These are phyloP conservation scores for Pyrus pyrifolia DNA, from an alignment of 306 rosid genomes.

Conservation along the genomic window DNA sequence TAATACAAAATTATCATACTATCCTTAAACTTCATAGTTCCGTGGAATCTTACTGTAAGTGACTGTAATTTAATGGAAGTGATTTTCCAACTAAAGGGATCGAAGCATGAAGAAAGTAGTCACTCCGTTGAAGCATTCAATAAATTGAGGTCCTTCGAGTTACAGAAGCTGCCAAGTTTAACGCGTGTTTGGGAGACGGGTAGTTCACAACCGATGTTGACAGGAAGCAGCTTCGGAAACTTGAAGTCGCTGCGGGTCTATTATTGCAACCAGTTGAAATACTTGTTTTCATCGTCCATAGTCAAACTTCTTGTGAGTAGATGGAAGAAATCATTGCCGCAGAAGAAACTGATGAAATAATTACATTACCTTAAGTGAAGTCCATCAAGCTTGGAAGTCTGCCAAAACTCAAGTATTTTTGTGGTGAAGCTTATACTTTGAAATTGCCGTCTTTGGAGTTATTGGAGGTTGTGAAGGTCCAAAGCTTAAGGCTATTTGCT, in stretches of 20 bases:
- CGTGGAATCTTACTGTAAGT: too few relatives aligned
- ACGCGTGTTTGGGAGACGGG: too few relatives aligned
- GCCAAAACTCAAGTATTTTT: not conserved
- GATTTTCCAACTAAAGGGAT: too few relatives aligned
- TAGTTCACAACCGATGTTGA: too few relatives aligned
- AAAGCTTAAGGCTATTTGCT: not conserved
- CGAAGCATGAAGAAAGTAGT: too few relatives aligned
- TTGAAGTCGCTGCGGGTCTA: rapidly evolving
- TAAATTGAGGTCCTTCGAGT: too few relatives aligned
- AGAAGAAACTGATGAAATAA: not conserved
- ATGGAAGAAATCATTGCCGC: not conserved
- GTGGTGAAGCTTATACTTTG: not conserved
- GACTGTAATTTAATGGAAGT: too few relatives aligned
- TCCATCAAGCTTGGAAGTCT: not conserved
- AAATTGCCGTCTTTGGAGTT: not conserved
- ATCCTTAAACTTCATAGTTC: too few relatives aligned
- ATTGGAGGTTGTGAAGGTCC: not conserved
- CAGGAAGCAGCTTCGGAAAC: not conserved
- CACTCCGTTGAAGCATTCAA: too few relatives aligned
- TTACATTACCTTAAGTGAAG: not conserved
- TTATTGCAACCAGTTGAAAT: not conserved
- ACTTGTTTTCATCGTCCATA: not conserved
- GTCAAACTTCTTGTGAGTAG: not conserved
- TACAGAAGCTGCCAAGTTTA: too few relatives aligned
- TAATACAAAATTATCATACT: too few relatives aligned